A percentile compares a stretch with the other conserved stretches of the same genome.
Evolutionary conservation across 306 rosid species (phyloP).

Genomic region (Erythrophleum fordii): DNA sequence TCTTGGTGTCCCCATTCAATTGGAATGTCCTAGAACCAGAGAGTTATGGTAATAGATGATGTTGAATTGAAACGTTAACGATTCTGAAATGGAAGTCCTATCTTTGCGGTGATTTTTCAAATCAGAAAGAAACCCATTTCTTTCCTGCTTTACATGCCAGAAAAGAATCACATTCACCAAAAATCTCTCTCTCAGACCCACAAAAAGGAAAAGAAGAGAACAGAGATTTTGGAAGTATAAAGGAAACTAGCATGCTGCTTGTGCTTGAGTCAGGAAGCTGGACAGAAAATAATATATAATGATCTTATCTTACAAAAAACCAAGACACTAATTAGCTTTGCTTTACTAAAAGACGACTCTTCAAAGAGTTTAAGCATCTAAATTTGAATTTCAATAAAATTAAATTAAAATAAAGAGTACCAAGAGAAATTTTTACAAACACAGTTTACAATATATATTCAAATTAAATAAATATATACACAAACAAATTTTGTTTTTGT

Average conservation of each 20-base stretch:
- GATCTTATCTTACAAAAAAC: not conserved
- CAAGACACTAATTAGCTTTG: not conserved
- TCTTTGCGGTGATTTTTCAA: conserved; percentile 53
- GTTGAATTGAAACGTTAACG: conserved; percentile 31
- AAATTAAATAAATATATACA: not conserved
- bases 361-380: too few species aligned
- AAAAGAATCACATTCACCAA: conserved; percentile 64
- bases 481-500: too few species aligned
- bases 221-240: conserved; percentile 49
- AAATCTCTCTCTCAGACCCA: conserved; percentile 61
- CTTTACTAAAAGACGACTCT: not conserved
- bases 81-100: conserved; percentile 44
- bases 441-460: not conserved
- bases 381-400: too few species aligned
- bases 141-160: conserved; percentile 59
- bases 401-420: too few species aligned
- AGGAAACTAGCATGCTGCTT: conserved; percentile 81
- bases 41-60: conserved; percentile 29
- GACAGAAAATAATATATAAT: conserved; percentile 51
- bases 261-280: conserved; percentile 51
- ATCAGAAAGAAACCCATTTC: conserved; percentile 49
- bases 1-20: conserved; percentile 53
- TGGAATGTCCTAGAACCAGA: conserved; percentile 35
- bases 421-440: not conserved
- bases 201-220: conserved; percentile 31